Conservation (phyloP, 1,139 yeast species). For the Hemisphaericaspora subhashii region DNA sequence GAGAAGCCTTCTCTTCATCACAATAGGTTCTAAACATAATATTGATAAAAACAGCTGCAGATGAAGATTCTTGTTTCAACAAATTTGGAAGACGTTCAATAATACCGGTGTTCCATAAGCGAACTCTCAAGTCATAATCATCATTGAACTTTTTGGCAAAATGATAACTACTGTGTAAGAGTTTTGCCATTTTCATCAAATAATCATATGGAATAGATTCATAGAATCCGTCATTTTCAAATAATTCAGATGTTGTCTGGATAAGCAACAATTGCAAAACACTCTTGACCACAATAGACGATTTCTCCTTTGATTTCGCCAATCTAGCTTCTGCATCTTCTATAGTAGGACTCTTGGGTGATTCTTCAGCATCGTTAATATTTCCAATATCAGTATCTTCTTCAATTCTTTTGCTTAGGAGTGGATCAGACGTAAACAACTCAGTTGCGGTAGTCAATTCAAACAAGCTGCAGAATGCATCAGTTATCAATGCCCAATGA, state of each 20-base stretch:
- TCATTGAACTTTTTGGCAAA: constrained; percentile 88
- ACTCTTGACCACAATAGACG: constrained; percentile 86
- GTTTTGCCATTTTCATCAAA: constrained; percentile 56
- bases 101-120: constrained; percentile 88
- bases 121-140: constrained; percentile 79
- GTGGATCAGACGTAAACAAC: constrained; percentile 71
- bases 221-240: constrained; percentile 69
- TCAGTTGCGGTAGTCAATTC: constrained; percentile 84
- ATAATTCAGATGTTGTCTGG: constrained; percentile 79
- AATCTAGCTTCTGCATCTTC: constrained; percentile 27
- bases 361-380: neutral
- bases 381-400: constrained; percentile 10
- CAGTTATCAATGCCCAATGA: constrained; percentile 78
- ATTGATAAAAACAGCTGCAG: constrained; percentile 84
- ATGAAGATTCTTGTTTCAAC: constrained; percentile 85
- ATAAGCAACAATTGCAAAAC: constrained; percentile 87
- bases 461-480: constrained; percentile 67
- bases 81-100: constrained; percentile 91
- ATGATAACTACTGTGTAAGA: constrained; percentile 67
- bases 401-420: constrained; percentile 24
- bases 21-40: constrained; percentile 79
- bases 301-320: constrained; percentile 53
- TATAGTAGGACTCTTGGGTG: constrained; percentile 11
- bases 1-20: constrained; percentile 54
- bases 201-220: constrained; percentile 65